Percentiles rank a stretch among this genome's conserved stretches.
Evolutionary conservation across 148 eudicot species (phyloP).

Genomic region (Vaccinium vitisidaea): DNA sequence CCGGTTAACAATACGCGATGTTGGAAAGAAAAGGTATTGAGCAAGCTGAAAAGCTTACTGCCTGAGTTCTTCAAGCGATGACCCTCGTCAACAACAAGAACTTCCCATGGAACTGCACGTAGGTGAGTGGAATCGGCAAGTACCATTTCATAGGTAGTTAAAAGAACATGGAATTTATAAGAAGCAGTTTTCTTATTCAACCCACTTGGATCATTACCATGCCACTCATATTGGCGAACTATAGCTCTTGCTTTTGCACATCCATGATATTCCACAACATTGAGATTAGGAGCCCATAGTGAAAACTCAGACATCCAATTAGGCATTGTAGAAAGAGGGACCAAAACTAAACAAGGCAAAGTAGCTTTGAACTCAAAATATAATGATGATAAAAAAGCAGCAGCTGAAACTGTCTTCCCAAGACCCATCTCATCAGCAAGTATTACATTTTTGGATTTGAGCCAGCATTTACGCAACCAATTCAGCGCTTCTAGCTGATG

Average conservation of each 20-base stretch:
- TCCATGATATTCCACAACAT: slow-evolving; percentile 97
- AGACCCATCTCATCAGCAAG: slow-evolving; percentile 99
- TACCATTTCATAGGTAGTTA: slow-evolving; percentile 98
- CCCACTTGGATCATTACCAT: slow-evolving; percentile 47
- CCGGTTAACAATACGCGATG: slow-evolving; percentile 95
- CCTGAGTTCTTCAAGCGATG: slow-evolving; percentile 86
- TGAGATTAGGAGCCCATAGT: slow-evolving; percentile 89
- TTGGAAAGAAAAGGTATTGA: slow-evolving; percentile 83
- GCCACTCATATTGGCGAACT: slow-evolving; percentile 94
- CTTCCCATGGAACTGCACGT: slow-evolving; percentile 95
- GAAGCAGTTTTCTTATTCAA: slow-evolving; percentile 50
- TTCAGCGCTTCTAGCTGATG: slow-evolving; percentile 96
- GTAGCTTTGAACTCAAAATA: slow-evolving; percentile 78
- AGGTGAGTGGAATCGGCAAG: slow-evolving; percentile 79
- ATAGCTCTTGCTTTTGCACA: slow-evolving; percentile 68
- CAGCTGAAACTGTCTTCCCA: slow-evolving; percentile 91
- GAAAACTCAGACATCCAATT: slow-evolving; percentile 97
- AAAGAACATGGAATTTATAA: slow-evolving; percentile 84
- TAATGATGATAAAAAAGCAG: slow-evolving; percentile 78
- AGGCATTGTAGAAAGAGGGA: slow-evolving; percentile 98
- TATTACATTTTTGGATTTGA: slow-evolving; percentile 81
- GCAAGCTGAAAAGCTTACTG: slow-evolving; percentile 88
- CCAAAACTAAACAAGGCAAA: slow-evolving; percentile 89
- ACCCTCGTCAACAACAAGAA: slow-evolving; percentile 96
- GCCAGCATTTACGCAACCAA: slow-evolving; percentile 98